A percentile compares a stretch with the other conserved stretches of the same genome.
phyloP scores from a whole-genome alignment of 495 filamentous ascomycete species.

The Aspergillus carlsbadensis region DNA sequence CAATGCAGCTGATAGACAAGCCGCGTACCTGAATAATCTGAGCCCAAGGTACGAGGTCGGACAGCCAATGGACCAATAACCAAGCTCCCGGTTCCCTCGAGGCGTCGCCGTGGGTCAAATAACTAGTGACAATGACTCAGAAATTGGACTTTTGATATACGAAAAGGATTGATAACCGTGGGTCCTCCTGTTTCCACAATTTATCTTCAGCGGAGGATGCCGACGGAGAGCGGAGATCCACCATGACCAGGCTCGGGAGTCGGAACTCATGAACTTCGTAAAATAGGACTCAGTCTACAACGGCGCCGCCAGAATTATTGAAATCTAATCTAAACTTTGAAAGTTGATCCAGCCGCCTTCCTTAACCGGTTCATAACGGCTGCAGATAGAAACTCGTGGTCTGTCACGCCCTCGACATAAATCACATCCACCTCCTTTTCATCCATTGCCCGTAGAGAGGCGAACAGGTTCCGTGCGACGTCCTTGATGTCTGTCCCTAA shows the following conservation, averaged over 20 bases:
- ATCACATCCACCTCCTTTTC: slow-evolving; percentile 76
- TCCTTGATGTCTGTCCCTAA: slow-evolving; percentile 66
- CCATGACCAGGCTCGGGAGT: too few relatives aligned
- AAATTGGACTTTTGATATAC: background rate
- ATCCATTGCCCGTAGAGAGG: slow-evolving; percentile 83
- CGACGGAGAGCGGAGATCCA: slow-evolving; percentile 8
- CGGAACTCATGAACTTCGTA: background rate
- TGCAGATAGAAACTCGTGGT: slow-evolving; percentile 74
- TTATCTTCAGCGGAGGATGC: slow-evolving; percentile 8
- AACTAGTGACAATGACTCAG: background rate
- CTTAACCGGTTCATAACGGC: slow-evolving; percentile 95
- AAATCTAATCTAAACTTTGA: slow-evolving; percentile 30
- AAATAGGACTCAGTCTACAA: background rate
- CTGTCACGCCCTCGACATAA: slow-evolving; percentile 85
- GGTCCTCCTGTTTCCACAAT: background rate
- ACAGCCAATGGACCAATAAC: background rate
- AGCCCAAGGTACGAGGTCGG: background rate
- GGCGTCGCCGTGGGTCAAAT: background rate
- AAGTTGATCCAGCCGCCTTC: slow-evolving; percentile 70
- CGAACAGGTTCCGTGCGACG: slow-evolving; percentile 84
- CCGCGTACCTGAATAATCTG: background rate
- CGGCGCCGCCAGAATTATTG: background rate
- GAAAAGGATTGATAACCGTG: background rate
- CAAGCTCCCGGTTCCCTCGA: background rate
- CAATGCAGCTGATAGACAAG: too few relatives aligned